Conservation (phyloP, 371 early-diverging fungal species). For the Funneliformis caledonium region DNA sequence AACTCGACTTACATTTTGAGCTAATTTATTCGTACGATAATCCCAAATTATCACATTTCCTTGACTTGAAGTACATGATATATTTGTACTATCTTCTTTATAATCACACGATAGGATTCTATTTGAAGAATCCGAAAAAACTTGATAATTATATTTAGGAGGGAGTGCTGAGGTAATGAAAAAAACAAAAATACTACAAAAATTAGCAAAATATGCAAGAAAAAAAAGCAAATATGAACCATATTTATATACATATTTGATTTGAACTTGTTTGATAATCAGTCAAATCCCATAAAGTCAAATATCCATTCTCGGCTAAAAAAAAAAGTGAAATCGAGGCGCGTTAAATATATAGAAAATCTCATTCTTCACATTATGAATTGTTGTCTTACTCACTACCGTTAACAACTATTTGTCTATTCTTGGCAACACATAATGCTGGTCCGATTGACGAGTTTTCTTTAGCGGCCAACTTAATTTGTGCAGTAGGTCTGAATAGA, state of each 20-base stretch:
- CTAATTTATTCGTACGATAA: slow-evolving; percentile 4
- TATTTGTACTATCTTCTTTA: neutral
- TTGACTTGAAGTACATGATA: slow-evolving; percentile 3
- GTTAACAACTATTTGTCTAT: neutral
- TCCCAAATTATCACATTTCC: slow-evolving; percentile 20
- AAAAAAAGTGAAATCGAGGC: neutral
- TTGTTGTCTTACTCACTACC: neutral
- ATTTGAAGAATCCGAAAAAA: neutral
- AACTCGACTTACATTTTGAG: neutral
- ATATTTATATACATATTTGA: neutral
- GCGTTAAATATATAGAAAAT: neutral
- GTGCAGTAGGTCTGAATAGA: neutral
- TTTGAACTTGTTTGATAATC: neutral
- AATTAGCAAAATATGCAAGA: neutral
- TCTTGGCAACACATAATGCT: neutral
- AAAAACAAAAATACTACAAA: neutral
- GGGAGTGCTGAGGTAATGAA: neutral
- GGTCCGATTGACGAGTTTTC: neutral
- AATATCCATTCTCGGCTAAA: slow-evolving; percentile 9
- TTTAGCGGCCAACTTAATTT: neutral
- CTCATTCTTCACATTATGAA: no score
- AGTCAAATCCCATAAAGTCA: neutral
- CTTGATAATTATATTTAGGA: neutral
- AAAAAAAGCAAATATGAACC: neutral
- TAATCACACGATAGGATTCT: slow-evolving; percentile 3